phyloP scores from a whole-genome alignment of 352 stramenopile species.

The Halophytophthora polymorphica region DNA sequence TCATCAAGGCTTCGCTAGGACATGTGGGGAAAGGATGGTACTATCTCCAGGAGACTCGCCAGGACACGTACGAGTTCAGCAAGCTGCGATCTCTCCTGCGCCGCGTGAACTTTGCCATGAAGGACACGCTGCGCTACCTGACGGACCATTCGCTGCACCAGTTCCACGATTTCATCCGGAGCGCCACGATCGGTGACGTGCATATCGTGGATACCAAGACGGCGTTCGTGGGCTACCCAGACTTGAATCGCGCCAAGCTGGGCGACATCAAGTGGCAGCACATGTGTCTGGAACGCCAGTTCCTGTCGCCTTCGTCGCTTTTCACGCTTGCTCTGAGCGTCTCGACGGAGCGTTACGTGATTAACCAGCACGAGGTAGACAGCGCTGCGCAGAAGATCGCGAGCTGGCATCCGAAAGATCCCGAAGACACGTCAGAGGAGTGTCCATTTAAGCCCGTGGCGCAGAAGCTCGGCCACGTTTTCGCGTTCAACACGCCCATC shows the following conservation, averaged over 20 bases:
- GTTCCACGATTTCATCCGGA: slow-evolving; percentile 70
- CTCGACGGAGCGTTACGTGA: slow-evolving; percentile 64
- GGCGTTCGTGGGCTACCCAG: slow-evolving; percentile 59
- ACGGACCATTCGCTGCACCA: slow-evolving; percentile 69
- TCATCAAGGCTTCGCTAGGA: slow-evolving; percentile 67
- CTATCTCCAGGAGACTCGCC: slow-evolving; percentile 75
- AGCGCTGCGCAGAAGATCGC: slow-evolving; percentile 39
- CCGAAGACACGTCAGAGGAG: slow-evolving; percentile 59
- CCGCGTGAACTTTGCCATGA: slow-evolving; percentile 81
- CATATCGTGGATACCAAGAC: slow-evolving; percentile 76
- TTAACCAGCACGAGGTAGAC: slow-evolving; percentile 78
- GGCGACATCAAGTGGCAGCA: slow-evolving; percentile 81
- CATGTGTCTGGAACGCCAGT: slow-evolving; percentile 67
- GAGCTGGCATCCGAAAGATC: slow-evolving; percentile 63
- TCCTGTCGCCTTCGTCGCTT: slow-evolving; percentile 51
- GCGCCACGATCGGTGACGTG: slow-evolving; percentile 46
- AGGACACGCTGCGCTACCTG: slow-evolving; percentile 74
- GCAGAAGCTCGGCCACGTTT: slow-evolving; percentile 44
- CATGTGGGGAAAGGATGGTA: slow-evolving; percentile 87
- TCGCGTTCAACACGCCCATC: slow-evolving; percentile 70
- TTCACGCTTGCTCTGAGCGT: slow-evolving; percentile 75
- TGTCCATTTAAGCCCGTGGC: slow-evolving; percentile 51
- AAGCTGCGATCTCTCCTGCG: slow-evolving; percentile 74
- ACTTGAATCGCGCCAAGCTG: slow-evolving; percentile 58
- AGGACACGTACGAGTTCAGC: slow-evolving; percentile 88